Conservation (phyloP, 2,329 filamentous ascomycete genomes). For the Penicillium occitanis region DNA sequence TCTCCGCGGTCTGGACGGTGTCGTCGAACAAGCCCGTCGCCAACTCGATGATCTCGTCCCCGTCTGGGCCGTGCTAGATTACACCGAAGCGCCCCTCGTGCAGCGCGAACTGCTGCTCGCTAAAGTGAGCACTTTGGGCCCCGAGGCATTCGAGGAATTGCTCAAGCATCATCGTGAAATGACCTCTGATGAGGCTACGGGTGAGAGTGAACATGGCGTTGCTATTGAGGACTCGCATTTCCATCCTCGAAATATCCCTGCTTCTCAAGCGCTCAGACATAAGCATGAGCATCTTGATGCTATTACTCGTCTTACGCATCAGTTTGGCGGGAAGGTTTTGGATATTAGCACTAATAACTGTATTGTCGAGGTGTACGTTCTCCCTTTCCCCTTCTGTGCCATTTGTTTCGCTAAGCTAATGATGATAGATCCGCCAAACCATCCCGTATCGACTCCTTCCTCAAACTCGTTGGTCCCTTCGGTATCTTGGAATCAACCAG, state of each 20-base stretch:
- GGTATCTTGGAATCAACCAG: conserved; percentile 94
- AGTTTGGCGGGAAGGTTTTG: conserved; percentile 95
- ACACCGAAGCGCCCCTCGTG: conserved; percentile 86
- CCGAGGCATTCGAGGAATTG: conserved; percentile 97
- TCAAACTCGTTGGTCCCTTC: conserved; percentile 92
- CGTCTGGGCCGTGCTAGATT: conserved; percentile 97
- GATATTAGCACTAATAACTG: conserved; percentile 99
- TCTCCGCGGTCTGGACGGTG: conserved; percentile 90
- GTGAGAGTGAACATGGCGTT: conserved; percentile 40
- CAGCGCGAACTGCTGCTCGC: conserved; percentile 93
- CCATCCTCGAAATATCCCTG: conserved; percentile 82
- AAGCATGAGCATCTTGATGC: conserved; percentile 97
- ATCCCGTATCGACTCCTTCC: conserved; percentile 90
- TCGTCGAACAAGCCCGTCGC: conserved; percentile 92
- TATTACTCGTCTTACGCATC: conserved; percentile 94
- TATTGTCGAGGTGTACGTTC: conserved; percentile 88
- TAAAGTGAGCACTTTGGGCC: conserved; percentile 94
- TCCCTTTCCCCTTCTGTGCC: background rate
- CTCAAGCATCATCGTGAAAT: conserved; percentile 95
- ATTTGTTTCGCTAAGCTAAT: conserved; percentile 12
- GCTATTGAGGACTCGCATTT: conserved; percentile 59
- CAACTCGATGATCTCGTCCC: conserved; percentile 96
- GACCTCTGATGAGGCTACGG: conserved; percentile 50
- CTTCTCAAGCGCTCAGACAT: conserved; percentile 85
- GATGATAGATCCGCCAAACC: conserved; percentile 78